These are phyloP conservation scores for Angophora floribunda DNA, from an alignment of 345 rosid species.

Conservation along the genomic window DNA sequence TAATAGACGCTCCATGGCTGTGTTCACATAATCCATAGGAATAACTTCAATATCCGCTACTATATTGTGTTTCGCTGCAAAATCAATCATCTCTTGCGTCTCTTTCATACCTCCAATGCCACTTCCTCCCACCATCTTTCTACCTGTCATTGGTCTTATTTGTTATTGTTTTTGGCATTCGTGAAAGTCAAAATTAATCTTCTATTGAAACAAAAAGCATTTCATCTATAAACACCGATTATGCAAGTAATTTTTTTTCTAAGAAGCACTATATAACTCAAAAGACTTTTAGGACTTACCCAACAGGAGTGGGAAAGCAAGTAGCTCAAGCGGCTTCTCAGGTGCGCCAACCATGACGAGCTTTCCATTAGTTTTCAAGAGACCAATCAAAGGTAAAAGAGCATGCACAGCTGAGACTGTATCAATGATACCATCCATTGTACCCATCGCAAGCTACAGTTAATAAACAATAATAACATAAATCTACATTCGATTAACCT, in stretches of 20 bases:
- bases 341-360: slow-evolving; percentile 41
- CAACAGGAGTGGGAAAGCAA: slow-evolving; percentile 9
- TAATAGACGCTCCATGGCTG: slow-evolving; percentile 1
- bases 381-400: slow-evolving; percentile 23
- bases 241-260: not conserved
- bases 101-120: slow-evolving; percentile 15
- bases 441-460: not conserved
- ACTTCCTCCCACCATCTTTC: slow-evolving; percentile 11
- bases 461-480: not conserved
- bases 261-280: not conserved
- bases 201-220: not conserved
- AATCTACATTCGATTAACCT: not conserved
- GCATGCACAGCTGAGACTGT: slow-evolving; percentile 34
- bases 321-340: slow-evolving; percentile 23
- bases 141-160: not conserved
- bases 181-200: not conserved
- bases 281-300: slow-evolving; percentile 10
- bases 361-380: slow-evolving; percentile 36
- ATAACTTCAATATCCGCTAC: slow-evolving; percentile 1
- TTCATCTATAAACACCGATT: not conserved
- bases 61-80: slow-evolving; percentile 4
- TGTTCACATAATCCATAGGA: slow-evolving; percentile 7
- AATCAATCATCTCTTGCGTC: slow-evolving; percentile 18
- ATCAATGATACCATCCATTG: slow-evolving; percentile 50
- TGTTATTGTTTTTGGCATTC: not conserved